A percentile compares a stretch with the other conserved stretches of the same genome.
Evolutionary conservation across 176 grass and related monocot species (phyloP).

Genomic region (Bonia amplexicaulis): DNA sequence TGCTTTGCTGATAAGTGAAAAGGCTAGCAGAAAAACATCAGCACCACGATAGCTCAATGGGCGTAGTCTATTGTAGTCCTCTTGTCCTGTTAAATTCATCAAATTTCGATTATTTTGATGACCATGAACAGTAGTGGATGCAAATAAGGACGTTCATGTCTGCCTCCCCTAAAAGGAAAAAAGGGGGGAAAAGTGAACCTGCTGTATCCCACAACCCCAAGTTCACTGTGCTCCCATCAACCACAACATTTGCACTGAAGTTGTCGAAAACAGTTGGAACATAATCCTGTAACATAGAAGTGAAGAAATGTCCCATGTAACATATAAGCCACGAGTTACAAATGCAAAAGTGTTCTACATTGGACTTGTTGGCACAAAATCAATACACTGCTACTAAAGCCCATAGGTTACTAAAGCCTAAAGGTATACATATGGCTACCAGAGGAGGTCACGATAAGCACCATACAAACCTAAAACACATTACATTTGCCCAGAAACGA

Average conservation of each 20-base stretch:
- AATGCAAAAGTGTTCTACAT: not conserved
- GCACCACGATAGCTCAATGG: slow-evolving; percentile 73
- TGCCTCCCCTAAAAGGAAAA: not conserved
- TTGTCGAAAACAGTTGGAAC: slow-evolving; percentile 71
- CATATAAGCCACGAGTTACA: not conserved
- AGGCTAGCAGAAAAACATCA: slow-evolving; percentile 72
- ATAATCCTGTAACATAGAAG: slow-evolving; percentile 50
- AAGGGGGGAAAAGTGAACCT: slow-evolving; percentile 28
- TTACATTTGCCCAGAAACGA: not conserved
- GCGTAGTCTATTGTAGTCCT: slow-evolving; percentile 71
- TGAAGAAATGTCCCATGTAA: not conserved
- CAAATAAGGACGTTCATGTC: not conserved
- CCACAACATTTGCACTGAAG: slow-evolving; percentile 68
- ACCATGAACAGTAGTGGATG: not conserved
- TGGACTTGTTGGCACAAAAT: not conserved
- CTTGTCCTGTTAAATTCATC: slow-evolving; percentile 52
- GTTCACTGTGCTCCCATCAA: slow-evolving; percentile 63
- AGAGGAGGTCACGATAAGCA: not conserved
- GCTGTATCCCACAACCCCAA: slow-evolving; percentile 74
- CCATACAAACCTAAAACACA: not conserved
- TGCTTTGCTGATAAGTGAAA: slow-evolving; percentile 78
- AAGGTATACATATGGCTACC: not conserved
- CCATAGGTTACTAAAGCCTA: not conserved
- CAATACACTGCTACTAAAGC: not conserved
- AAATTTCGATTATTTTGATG: not conserved